Evolutionary conservation across 176 grass and related monocot genomes (phyloP).

Genomic region (Oryza meyeriana): DNA sequence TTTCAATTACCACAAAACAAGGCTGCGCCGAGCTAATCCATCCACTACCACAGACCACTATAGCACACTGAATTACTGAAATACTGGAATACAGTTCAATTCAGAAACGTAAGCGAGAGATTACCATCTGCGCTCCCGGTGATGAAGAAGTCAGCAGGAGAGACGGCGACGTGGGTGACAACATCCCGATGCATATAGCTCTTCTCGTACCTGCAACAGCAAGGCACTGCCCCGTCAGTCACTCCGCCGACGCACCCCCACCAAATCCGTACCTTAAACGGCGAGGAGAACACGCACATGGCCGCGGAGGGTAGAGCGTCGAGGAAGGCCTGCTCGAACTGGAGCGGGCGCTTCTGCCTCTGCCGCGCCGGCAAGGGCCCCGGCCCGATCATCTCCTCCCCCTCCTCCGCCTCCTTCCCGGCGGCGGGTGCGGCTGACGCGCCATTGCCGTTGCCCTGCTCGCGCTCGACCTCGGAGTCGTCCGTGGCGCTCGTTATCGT

Average conservation of each 20-base stretch:
- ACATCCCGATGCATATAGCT: constrained; percentile 99
- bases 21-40: background rate
- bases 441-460: constrained; percentile 38
- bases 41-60: background rate
- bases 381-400: constrained; percentile 60
- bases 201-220: constrained; percentile 86
- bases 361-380: constrained; percentile 49
- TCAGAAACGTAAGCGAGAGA: background rate
- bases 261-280: constrained; percentile 19
- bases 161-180: constrained; percentile 85
- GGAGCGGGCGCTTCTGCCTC: constrained; percentile 82
- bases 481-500: constrained; percentile 14
- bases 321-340: constrained; percentile 97
- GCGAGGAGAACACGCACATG: constrained; percentile 48
- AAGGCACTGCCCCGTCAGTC: background rate
- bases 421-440: background rate
- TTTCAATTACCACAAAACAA: background rate
- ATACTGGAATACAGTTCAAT: background rate
- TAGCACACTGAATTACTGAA: background rate
- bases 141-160: constrained; percentile 84
- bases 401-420: constrained; percentile 31
- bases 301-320: constrained; percentile 80
- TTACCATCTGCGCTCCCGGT: constrained; percentile 89
- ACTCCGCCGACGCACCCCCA: background rate
- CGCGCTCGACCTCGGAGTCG: constrained; percentile 24